Evolutionary conservation across 2,329 filamentous ascomycete species (phyloP).

Genomic region (Alternaria sp.): DNA sequence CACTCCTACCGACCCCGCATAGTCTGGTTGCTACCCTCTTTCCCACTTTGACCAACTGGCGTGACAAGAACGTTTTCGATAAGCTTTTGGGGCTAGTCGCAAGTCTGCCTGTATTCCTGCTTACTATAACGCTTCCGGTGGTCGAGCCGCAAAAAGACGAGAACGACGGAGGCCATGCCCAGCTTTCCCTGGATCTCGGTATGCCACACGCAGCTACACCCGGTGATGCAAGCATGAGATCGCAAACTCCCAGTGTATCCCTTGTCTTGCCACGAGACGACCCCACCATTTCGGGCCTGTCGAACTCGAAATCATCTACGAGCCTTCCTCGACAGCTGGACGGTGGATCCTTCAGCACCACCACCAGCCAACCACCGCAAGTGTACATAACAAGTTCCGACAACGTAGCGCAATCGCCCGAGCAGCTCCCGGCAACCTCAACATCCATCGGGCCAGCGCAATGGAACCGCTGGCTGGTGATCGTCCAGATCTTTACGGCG

Average conservation of each 20-base stretch:
- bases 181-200: conserved; percentile 37
- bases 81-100: conserved; percentile 81
- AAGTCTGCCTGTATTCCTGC: conserved; percentile 85
- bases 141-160: conserved; percentile 71
- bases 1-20: conserved; percentile 72
- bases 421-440: conserved; percentile 33
- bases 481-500: conserved; percentile 83
- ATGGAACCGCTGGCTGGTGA: conserved; percentile 93
- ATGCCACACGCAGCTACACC: conserved; percentile 39
- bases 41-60: conserved; percentile 84
- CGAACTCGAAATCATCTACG: conserved; percentile 12
- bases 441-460: conserved; percentile 52
- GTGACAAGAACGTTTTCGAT: conserved; percentile 81
- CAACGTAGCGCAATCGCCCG: conserved; percentile 44
- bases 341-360: conserved; percentile 16
- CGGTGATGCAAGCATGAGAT: conserved; percentile 20
- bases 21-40: conserved; percentile 78
- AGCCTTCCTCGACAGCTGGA: background rate
- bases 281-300: conserved; percentile 4
- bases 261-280: conserved; percentile 30
- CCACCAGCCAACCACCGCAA: conserved; percentile 31
- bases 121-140: conserved; percentile 90
- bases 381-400: conserved; percentile 43
- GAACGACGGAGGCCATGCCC: conserved; percentile 28
- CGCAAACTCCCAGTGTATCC: conserved; percentile 27